A percentile compares a stretch with the other conserved stretches of the same genome.
Conservation (phyloP, 1,139 yeast species). For the Lodderomyces beijingensis region DNA sequence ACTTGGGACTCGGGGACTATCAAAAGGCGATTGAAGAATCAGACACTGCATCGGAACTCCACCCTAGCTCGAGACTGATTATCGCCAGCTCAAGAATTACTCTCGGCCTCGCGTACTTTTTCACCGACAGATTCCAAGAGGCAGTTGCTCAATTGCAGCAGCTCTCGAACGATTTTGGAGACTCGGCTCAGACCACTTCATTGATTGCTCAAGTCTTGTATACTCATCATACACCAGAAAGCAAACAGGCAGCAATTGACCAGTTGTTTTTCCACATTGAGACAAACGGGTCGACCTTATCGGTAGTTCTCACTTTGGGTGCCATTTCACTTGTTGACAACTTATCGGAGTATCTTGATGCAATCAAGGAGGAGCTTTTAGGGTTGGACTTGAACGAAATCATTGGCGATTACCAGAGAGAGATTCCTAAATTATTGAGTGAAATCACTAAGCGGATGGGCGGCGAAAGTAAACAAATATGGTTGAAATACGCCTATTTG, state of each 20-base stretch:
- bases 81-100: constrained; percentile 62
- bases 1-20: constrained; percentile 56
- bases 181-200: constrained; percentile 59
- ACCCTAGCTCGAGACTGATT: constrained; percentile 9
- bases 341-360: constrained; percentile 54
- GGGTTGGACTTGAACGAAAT: constrained; percentile 46
- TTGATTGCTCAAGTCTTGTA: constrained; percentile 75
- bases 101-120: constrained; percentile 66
- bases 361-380: constrained; percentile 64
- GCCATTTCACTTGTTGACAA: constrained; percentile 71
- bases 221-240: constrained; percentile 67
- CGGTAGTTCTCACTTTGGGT: constrained; percentile 70
- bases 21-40: constrained; percentile 60
- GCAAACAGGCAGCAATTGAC: constrained; percentile 76
- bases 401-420: constrained; percentile 46
- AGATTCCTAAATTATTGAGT: constrained; percentile 58
- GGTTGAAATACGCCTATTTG: constrained; percentile 69
- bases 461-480: constrained; percentile 19
- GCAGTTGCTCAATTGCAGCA: constrained; percentile 65
- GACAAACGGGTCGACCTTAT: constrained; percentile 57
- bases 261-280: constrained; percentile 63
- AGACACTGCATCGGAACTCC: constrained; percentile 20
- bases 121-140: constrained; percentile 53
- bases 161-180: constrained; percentile 45
- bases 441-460: constrained; percentile 41